Percentiles rank a stretch among this genome's conserved stretches.
phyloP scores from a whole-genome alignment of 305 asterid genomes.

The Caryopteris hybrid region DNA sequence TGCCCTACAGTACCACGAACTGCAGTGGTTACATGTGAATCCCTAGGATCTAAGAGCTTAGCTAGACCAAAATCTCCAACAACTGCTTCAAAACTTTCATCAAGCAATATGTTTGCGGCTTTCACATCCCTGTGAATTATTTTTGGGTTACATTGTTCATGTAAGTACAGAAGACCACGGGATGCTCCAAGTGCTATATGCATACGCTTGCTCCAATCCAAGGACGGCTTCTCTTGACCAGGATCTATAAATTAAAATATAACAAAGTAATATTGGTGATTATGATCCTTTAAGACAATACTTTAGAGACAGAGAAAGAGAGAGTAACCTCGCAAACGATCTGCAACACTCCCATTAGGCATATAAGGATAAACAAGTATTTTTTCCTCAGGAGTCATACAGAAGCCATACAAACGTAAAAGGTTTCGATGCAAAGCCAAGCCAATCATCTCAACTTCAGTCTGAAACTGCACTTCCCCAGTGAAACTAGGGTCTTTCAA shows the following conservation, averaged over 20 bases:
- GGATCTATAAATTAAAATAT: constrained; percentile 32
- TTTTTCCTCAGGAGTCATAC: constrained; percentile 84
- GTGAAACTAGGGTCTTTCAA: constrained; percentile 80
- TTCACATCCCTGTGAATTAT: constrained; percentile 88
- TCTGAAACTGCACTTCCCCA: constrained; percentile 92
- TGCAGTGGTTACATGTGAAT: constrained; percentile 89
- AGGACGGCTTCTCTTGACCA: constrained; percentile 60
- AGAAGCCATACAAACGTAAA: constrained; percentile 73
- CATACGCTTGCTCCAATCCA: constrained; percentile 88
- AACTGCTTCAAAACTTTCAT: constrained; percentile 80
- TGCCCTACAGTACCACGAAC: constrained; percentile 92
- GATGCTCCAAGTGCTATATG: constrained; percentile 80
- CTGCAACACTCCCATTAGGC: constrained; percentile 95
- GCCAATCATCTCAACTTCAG: constrained; percentile 96
- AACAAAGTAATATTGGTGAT: not conserved
- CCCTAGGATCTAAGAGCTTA: constrained; percentile 79
- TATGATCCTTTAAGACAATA: no score
- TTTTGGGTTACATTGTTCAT: constrained; percentile 84
- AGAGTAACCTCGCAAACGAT: constrained; percentile 82
- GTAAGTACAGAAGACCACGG: constrained; percentile 85
- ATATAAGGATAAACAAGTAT: constrained; percentile 84
- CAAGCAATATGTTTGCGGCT: constrained; percentile 89
- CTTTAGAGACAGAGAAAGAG: no score
- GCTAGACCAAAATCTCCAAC: constrained; percentile 97
- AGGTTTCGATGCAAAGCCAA: constrained; percentile 91